A percentile compares a stretch with the other conserved stretches of the same genome.
Evolutionary conservation across 2,329 filamentous ascomycete species (phyloP).

Genomic region (Phoma sp.): DNA sequence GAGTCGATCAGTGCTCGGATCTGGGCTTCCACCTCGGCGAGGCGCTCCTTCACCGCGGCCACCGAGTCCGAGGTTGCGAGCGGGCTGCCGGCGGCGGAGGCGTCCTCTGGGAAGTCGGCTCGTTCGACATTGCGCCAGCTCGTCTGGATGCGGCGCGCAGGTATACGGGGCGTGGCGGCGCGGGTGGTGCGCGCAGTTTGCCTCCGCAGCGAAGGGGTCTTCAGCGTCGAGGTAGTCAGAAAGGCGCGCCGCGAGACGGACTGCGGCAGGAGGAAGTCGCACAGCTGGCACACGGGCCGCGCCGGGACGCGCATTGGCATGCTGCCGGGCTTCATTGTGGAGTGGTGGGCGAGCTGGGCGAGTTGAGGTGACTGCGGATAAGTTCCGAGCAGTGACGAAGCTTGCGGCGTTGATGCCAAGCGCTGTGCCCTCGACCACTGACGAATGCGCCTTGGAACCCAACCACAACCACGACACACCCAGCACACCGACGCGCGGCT

Average conservation of each 20-base stretch:
- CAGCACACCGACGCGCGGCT: slow-evolving; percentile 20
- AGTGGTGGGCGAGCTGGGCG: slow-evolving; percentile 9
- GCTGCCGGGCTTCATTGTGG: slow-evolving; percentile 37
- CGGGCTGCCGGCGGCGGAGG: background rate
- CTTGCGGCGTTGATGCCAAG: slow-evolving; percentile 7
- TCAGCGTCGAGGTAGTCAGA: slow-evolving; percentile 29
- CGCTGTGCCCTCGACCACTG: slow-evolving; percentile 2
- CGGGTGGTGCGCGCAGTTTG: slow-evolving; percentile 26
- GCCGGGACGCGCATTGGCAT: slow-evolving; percentile 36
- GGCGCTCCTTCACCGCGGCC: slow-evolving; percentile 26
- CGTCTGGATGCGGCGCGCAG: slow-evolving; percentile 30
- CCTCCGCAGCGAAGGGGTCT: slow-evolving; percentile 33
- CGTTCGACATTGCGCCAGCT: slow-evolving; percentile 17
- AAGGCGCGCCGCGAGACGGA: slow-evolving; percentile 38
- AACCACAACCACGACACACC: slow-evolving; percentile 26
- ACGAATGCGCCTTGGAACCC: slow-evolving; percentile 14
- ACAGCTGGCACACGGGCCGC: slow-evolving; percentile 43
- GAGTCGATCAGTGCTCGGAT: slow-evolving; percentile 37
- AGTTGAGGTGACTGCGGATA: background rate
- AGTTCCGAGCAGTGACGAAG: slow-evolving; percentile 11
- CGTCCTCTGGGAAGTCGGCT: slow-evolving; percentile 22
- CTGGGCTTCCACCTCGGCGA: slow-evolving; percentile 34
- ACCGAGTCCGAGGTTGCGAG: slow-evolving; percentile 28
- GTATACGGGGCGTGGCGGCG: slow-evolving; percentile 22
- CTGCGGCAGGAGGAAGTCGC: slow-evolving; percentile 40